A percentile compares a stretch with the other conserved stretches of the same genome.
Evolutionary conservation across 164 flowering plant species (phyloP).

Genomic region (grape (Vitis vinifera)): DNA sequence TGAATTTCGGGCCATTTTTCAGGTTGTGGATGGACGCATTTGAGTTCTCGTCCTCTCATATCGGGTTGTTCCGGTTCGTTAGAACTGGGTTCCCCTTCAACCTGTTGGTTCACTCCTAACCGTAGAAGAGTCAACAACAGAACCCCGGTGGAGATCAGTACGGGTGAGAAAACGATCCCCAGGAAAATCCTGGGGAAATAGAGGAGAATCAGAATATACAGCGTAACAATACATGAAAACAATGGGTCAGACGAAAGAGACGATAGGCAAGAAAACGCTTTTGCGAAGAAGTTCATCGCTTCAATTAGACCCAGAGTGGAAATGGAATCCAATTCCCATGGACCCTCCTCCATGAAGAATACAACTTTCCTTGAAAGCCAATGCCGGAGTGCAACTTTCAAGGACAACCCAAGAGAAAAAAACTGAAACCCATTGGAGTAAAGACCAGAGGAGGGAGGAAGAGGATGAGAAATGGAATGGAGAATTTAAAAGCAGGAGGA

Average conservation of each 20-base stretch:
- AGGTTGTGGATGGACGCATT: constrained; percentile 14
- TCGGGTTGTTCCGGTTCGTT: neutral
- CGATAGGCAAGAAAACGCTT: constrained; percentile 9
- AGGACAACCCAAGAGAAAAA: neutral
- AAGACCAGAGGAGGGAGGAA: neutral
- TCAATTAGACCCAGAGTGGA: neutral
- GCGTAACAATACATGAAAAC: constrained; percentile 51
- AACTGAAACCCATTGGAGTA: neutral
- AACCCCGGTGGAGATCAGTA: constrained; percentile 39
- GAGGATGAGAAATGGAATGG: neutral
- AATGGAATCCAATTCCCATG: constrained; percentile 9
- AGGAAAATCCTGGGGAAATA: constrained; percentile 50
- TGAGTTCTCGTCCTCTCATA: neutral
- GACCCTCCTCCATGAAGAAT: constrained; percentile 12
- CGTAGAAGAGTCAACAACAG: constrained; percentile 54
- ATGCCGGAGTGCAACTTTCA: neutral
- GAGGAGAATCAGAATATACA: constrained; percentile 57
- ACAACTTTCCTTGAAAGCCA: neutral
- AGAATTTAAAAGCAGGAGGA: constrained; percentile 3
- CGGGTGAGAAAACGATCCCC: constrained; percentile 49
- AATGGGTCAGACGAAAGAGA: constrained; percentile 44
- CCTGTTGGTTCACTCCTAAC: constrained; percentile 47
- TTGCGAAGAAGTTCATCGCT: constrained; percentile 5
- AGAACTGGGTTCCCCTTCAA: neutral
- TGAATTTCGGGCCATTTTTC: neutral